These are phyloP conservation scores for Neopestalotiopsis sp. DNA, from an alignment of 2,329 filamentous ascomycete genomes.

Conservation along the genomic window DNA sequence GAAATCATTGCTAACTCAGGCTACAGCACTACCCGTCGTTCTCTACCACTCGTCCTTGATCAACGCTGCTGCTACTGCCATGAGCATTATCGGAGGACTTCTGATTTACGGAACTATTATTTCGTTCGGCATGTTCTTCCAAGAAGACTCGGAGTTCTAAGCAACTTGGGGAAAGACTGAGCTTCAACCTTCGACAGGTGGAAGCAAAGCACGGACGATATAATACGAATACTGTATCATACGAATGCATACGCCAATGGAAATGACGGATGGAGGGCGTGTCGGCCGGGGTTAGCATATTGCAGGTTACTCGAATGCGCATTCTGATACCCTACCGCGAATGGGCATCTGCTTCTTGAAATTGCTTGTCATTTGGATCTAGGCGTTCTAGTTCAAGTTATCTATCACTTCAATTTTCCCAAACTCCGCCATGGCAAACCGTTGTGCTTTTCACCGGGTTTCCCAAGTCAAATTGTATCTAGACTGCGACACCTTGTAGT, in stretches of 20 bases:
- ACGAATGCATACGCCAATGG: conserved; percentile 12
- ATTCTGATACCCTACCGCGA: conserved; percentile 1
- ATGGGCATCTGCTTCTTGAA: conserved; percentile 5
- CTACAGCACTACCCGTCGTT: conserved; percentile 80
- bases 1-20: neutral
- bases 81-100: conserved; percentile 91
- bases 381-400: neutral
- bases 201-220: neutral
- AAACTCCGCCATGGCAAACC: neutral
- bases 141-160: conserved; percentile 95
- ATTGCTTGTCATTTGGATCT: conserved; percentile 6
- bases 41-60: conserved; percentile 90
- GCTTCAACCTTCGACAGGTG: neutral
- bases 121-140: conserved; percentile 97
- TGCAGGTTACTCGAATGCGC: conserved; percentile 8
- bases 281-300: conserved; percentile 14
- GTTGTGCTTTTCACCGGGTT: conserved; percentile 28
- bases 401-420: neutral
- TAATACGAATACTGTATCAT: conserved; percentile 12
- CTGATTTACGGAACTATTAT: conserved; percentile 98
- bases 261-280: neutral
- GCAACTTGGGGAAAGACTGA: neutral
- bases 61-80: conserved; percentile 83
- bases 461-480: conserved; percentile 85
- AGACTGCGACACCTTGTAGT: conserved; percentile 78